Evolutionary conservation across 805 yeast genomes (phyloP).

Genomic region (Metschnikowia continentalis): DNA sequence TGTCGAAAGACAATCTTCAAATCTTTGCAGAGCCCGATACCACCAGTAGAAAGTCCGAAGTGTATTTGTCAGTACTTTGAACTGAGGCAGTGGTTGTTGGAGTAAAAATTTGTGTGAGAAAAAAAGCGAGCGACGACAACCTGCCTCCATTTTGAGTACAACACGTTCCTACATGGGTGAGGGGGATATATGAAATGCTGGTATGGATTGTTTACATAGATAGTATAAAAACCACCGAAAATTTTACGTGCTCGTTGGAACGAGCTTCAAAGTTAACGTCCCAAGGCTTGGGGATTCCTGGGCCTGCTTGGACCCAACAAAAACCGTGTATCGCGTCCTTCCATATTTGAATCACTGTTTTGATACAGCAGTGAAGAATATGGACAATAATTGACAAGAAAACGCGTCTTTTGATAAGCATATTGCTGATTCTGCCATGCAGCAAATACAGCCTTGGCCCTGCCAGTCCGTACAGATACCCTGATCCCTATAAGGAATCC

Average conservation of each 20-base stretch:
- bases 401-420: background rate
- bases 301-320: too few species aligned
- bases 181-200: background rate
- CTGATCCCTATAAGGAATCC: background rate
- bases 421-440: background rate
- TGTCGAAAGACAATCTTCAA: background rate
- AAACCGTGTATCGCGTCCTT: background rate
- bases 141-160: constrained; percentile 14
- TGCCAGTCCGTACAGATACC: background rate
- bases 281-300: background rate
- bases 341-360: too few species aligned
- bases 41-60: background rate
- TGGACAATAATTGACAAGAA: background rate
- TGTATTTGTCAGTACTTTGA: background rate
- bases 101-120: constrained; percentile 6
- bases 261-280: background rate
- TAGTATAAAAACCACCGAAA: background rate
- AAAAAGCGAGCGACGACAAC: constrained; percentile 19
- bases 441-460: too few species aligned
- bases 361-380: background rate
- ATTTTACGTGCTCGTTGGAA: background rate
- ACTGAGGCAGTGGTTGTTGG: background rate
- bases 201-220: constrained; percentile 1
- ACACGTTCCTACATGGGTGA: constrained; percentile 15
- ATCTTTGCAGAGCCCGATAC: background rate